These are phyloP conservation scores for Saccharomycopsis javanensis DNA, from an alignment of 805 yeast genomes.

Conservation along the genomic window DNA sequence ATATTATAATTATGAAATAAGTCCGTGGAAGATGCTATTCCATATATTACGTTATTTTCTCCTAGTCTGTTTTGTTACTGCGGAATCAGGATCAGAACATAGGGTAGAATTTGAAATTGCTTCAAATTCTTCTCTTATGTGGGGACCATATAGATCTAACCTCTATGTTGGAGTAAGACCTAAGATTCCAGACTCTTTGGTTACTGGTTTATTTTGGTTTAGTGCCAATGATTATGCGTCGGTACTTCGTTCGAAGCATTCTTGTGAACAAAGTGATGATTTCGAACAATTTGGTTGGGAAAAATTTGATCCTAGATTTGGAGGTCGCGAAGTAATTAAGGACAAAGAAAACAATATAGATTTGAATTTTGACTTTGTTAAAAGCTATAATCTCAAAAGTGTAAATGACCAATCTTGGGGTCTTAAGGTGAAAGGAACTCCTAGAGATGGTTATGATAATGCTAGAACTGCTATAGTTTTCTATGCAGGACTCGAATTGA, in stretches of 20 bases:
- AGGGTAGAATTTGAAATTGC: slow-evolving; percentile 24
- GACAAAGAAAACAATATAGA: slow-evolving; percentile 58
- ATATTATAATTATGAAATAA: background rate
- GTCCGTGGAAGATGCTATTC: background rate
- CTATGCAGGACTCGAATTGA: slow-evolving; percentile 65
- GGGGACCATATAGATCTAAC: slow-evolving; percentile 94
- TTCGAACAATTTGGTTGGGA: slow-evolving; percentile 76
- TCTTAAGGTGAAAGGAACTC: slow-evolving; percentile 54
- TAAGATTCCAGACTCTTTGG: slow-evolving; percentile 60
- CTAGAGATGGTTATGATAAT: slow-evolving; percentile 40
- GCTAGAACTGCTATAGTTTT: slow-evolving; percentile 58
- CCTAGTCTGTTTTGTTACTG: background rate
- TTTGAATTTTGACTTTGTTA: slow-evolving; percentile 65
- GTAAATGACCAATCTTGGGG: slow-evolving; percentile 73
- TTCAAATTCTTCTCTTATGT: slow-evolving; percentile 45
- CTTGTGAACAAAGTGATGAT: slow-evolving; percentile 63
- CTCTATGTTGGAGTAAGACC: slow-evolving; percentile 83
- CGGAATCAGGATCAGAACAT: too few species aligned
- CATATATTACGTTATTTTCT: background rate
- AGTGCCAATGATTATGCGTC: slow-evolving; percentile 50
- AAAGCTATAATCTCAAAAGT: slow-evolving; percentile 31
- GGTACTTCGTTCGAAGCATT: slow-evolving; percentile 53
- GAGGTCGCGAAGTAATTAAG: slow-evolving; percentile 69
- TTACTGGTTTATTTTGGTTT: slow-evolving; percentile 85
- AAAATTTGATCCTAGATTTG: slow-evolving; percentile 76